These are phyloP conservation scores for Monilinia fructicola DNA, from an alignment of 2,329 filamentous ascomycete species.

Conservation along the genomic window DNA sequence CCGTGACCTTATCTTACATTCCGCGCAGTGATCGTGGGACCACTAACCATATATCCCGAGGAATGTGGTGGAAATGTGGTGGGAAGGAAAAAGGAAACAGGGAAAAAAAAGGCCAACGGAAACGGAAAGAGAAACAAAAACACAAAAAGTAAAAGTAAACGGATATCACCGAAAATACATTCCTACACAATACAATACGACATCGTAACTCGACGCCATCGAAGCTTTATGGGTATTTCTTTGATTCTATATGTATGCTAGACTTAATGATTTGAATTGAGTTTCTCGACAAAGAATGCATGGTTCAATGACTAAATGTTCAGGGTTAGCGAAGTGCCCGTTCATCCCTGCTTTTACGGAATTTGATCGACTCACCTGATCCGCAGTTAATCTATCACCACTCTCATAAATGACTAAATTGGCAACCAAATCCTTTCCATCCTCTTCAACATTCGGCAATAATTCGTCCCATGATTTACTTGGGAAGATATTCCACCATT, in stretches of 20 bases:
- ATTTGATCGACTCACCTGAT: constrained; percentile 48
- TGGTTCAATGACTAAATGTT: constrained; percentile 18
- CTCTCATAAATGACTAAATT: constrained; percentile 73
- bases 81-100: too few species aligned
- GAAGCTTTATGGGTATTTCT: background rate
- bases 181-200: too few species aligned
- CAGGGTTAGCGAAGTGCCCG: constrained; percentile 1
- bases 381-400: constrained; percentile 63
- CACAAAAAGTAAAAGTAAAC: too few species aligned
- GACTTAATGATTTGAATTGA: background rate
- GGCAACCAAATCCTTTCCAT: constrained; percentile 64
- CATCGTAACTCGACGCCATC: too few species aligned
- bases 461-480: constrained; percentile 67
- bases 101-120: too few species aligned
- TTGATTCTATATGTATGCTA: too few species aligned
- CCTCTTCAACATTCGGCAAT: constrained; percentile 58
- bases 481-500: constrained; percentile 79
- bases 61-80: too few species aligned
- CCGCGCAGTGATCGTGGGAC: too few species aligned
- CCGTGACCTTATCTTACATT: too few species aligned
- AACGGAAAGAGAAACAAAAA: too few species aligned
- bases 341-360: background rate
- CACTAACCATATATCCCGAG: too few species aligned
- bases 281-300: constrained; percentile 2
- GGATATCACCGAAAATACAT: too few species aligned